phyloP scores from a whole-genome alignment of 371 early-diverging fungal species.

The Nematocida sp. region DNA sequence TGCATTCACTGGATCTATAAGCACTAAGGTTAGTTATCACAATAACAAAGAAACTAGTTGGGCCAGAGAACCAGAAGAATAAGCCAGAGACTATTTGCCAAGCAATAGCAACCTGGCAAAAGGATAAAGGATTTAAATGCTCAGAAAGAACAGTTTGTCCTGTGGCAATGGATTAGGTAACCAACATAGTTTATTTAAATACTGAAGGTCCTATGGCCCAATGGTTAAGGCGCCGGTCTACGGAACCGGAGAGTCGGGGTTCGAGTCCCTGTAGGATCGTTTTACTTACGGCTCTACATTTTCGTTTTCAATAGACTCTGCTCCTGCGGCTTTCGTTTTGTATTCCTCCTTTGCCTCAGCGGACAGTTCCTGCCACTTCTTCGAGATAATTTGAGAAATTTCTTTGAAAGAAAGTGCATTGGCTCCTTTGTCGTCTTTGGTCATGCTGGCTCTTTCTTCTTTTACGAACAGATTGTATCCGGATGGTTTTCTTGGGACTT shows the following conservation, averaged over 20 bases:
- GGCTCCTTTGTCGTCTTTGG: constrained; percentile 46
- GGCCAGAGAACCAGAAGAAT: too few relatives aligned
- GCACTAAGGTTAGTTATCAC: too few relatives aligned
- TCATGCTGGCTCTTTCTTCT: constrained; percentile 40
- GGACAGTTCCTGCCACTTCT: constrained; percentile 51
- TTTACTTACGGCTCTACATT: constrained; percentile 29
- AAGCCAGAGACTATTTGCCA: too few relatives aligned
- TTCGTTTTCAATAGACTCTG: constrained; percentile 19
- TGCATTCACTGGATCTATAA: too few relatives aligned
- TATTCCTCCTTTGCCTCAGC: constrained; percentile 50
- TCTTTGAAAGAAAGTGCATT: constrained; percentile 49
- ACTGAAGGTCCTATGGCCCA: constrained; percentile 54
- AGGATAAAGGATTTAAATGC: neutral
- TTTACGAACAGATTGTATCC: constrained; percentile 57
- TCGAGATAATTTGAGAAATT: constrained; percentile 51
- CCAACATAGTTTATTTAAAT: constrained; percentile 34
- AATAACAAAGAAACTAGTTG: too few relatives aligned
- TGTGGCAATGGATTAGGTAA: neutral
- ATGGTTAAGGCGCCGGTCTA: constrained; percentile 61
- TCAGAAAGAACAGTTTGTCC: neutral
- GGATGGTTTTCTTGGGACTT: constrained; percentile 22
- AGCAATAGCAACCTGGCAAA: too few relatives aligned
- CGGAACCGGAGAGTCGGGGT: constrained; percentile 54
- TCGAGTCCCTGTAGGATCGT: constrained; percentile 48
- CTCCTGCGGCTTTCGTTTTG: constrained; percentile 39